A percentile compares a stretch with the other conserved stretches of the same genome.
Conservation (phyloP, 2,329 filamentous ascomycete species). For the Bisporella sp. region DNA sequence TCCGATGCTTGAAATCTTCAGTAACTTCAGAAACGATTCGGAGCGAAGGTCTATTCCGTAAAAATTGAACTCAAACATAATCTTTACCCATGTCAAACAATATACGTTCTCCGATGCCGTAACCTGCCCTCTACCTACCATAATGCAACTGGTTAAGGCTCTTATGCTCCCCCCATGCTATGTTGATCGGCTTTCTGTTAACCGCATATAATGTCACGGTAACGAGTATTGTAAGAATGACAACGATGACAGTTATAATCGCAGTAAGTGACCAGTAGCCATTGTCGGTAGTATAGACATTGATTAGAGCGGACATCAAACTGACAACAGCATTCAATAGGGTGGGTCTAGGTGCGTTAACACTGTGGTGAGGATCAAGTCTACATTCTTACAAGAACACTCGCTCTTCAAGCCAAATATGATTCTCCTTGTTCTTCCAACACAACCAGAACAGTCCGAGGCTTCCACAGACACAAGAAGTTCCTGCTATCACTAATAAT, state of each 20-base stretch:
- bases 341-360: constrained; percentile 6
- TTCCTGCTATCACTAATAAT: constrained; percentile 4
- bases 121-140: too few relatives aligned
- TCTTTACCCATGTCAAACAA: too few relatives aligned
- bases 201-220: background rate
- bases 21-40: too few relatives aligned
- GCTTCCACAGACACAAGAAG: constrained; percentile 7
- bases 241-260: constrained; percentile 1
- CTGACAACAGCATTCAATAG: constrained; percentile 6
- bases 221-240: background rate
- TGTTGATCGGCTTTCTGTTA: too few relatives aligned
- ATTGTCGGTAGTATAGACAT: constrained; percentile 5
- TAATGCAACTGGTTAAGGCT: too few relatives aligned
- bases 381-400: constrained; percentile 7
- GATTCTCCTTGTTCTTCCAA: constrained; percentile 5
- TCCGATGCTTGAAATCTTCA: too few relatives aligned
- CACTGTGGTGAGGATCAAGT: background rate
- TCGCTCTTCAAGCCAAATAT: constrained; percentile 8
- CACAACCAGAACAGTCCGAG: constrained; percentile 4
- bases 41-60: too few relatives aligned
- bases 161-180: too few relatives aligned
- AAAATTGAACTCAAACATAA: too few relatives aligned
- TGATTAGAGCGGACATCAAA: constrained; percentile 8
- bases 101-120: too few relatives aligned
- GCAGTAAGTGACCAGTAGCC: constrained; percentile 6